A percentile compares a stretch with the other conserved stretches of the same genome.
Evolutionary conservation across 306 rosid species (phyloP).

Genomic region (Ormosia semicastrata): DNA sequence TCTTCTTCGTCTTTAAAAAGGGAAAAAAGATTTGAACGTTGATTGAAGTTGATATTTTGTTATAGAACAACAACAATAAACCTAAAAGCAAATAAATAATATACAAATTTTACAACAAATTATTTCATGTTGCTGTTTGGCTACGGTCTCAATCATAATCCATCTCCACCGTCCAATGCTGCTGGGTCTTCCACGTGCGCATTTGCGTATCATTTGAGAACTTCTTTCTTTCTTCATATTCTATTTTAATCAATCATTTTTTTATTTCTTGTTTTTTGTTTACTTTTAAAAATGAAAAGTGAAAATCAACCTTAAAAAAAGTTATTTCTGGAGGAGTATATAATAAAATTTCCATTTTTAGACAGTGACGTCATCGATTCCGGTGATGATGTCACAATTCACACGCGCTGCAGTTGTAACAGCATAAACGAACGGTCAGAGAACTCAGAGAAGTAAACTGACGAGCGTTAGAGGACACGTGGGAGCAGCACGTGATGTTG

Average conservation of each 20-base stretch:
- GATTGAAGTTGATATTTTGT: constrained; percentile 23
- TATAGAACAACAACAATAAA: background rate
- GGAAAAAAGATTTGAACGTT: background rate
- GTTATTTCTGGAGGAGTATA: too few relatives aligned
- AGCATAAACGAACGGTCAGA: too few relatives aligned
- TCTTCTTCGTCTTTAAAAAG: background rate
- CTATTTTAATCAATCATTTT: too few relatives aligned
- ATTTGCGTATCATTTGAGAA: too few relatives aligned
- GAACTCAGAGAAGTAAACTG: background rate
- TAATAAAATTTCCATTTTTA: too few relatives aligned
- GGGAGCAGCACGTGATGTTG: constrained; percentile 20
- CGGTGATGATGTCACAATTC: background rate
- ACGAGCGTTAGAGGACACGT: constrained; percentile 10
- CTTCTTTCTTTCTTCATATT: too few relatives aligned
- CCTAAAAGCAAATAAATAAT: background rate
- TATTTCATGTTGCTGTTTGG: background rate
- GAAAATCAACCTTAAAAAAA: too few relatives aligned
- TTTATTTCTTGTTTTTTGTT: too few relatives aligned
- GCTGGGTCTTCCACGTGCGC: constrained; percentile 38
- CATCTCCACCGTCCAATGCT: constrained; percentile 39
- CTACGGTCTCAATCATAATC: background rate
- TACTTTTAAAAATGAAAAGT: too few relatives aligned
- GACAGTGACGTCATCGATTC: background rate
- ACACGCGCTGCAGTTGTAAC: background rate
- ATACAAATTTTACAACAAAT: background rate